A percentile compares a stretch with the other conserved stretches of the same genome.
phyloP scores from a whole-genome alignment of 805 yeast species.

The Ogataea pilisensis region DNA sequence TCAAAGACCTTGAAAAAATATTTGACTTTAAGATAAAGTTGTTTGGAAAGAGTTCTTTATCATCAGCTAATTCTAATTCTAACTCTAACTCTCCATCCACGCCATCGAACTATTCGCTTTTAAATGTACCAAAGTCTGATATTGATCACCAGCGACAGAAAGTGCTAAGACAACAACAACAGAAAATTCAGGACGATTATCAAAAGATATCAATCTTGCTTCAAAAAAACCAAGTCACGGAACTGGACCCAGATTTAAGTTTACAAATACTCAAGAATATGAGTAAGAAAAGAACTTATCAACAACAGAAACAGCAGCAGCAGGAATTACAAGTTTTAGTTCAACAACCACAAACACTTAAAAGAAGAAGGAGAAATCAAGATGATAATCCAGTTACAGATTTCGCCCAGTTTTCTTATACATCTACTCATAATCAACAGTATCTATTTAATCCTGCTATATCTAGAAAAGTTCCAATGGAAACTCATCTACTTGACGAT shows the following conservation, averaged over 20 bases:
- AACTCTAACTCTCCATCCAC: too few relatives aligned
- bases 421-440: too few relatives aligned
- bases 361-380: neutral
- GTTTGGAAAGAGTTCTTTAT: constrained; percentile 5
- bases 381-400: too few relatives aligned
- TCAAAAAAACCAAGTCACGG: neutral
- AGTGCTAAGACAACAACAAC: neutral
- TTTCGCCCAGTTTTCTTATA: too few relatives aligned
- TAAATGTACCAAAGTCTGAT: neutral
- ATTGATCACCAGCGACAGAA: neutral
- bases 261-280: constrained; percentile 1
- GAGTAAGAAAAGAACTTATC: constrained; percentile 1
- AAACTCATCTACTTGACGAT: constrained; percentile 14
- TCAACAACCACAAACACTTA: neutral
- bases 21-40: constrained; percentile 20
- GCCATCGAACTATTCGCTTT: too few relatives aligned
- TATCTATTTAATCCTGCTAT: too few relatives aligned
- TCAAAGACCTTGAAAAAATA: constrained; percentile 21
- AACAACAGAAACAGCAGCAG: neutral
- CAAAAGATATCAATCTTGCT: neutral
- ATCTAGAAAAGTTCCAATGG: too few relatives aligned
- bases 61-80: neutral
- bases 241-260: constrained; percentile 6
- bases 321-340: too few relatives aligned
- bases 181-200: neutral